phyloP scores from a whole-genome alignment of 768 basidiomycete genomes.

The Antrodiella citrinella region DNA sequence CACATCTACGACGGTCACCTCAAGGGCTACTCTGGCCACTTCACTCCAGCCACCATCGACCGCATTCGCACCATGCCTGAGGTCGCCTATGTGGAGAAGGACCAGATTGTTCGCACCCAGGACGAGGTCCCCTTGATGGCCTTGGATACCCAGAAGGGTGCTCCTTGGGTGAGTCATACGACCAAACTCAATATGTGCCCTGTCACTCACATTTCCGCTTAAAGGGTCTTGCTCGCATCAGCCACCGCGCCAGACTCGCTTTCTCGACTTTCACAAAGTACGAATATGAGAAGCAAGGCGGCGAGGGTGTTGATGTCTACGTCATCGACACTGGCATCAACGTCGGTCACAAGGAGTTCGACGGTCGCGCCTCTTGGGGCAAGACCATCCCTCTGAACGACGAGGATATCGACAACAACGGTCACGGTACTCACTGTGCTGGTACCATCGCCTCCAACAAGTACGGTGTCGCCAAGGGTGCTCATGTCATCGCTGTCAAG shows the following conservation, averaged over 20 bases:
- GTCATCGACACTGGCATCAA: constrained; percentile 89
- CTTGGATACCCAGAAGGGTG: constrained; percentile 44
- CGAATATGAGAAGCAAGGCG: constrained; percentile 60
- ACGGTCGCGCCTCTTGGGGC: constrained; percentile 88
- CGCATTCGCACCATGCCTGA: constrained; percentile 78
- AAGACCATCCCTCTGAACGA: constrained; percentile 84
- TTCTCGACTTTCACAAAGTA: constrained; percentile 85
- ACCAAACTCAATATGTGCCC: background rate
- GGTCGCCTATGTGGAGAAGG: constrained; percentile 87
- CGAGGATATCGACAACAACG: constrained; percentile 85
- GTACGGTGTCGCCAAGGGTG: constrained; percentile 95
- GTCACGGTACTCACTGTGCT: constrained; percentile 92
- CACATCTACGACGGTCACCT: constrained; percentile 74
- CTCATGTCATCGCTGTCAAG: constrained; percentile 85
- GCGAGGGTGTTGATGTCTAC: constrained; percentile 91
- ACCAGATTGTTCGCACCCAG: constrained; percentile 84
- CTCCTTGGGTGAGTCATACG: constrained; percentile 70
- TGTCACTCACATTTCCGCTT: background rate
- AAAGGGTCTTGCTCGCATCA: constrained; percentile 92
- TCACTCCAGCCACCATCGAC: constrained; percentile 62
- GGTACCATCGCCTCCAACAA: constrained; percentile 91
- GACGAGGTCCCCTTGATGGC: constrained; percentile 14
- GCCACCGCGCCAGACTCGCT: constrained; percentile 69
- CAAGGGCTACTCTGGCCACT: constrained; percentile 76
- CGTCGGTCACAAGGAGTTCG: constrained; percentile 75